Base-by-base conservation (phyloP, 1,139 yeast genomes). In the Yamadazyma kanchanaburiensis region DNA sequence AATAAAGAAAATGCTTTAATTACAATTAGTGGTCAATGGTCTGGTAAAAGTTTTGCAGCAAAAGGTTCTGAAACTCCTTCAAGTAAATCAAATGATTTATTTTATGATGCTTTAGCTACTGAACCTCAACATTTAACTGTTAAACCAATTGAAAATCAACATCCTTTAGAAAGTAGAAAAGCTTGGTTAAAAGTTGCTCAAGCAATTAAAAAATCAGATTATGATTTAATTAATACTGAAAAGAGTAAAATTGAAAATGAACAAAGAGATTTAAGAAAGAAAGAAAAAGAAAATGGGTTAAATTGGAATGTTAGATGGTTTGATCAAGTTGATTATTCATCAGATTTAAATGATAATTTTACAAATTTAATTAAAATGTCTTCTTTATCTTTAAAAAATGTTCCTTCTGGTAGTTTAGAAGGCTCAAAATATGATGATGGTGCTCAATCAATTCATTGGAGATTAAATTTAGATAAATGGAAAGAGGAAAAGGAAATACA, bases 1-100 rank as follows among this genome's bases (percentile, higher is more conserved):
- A 48, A 57, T 36, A 76, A 82, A 51, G 77, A 73, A 30, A 74
- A 77, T 37, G 84, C 94, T 2, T 57, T 88, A 40, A 84, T 76
- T 53, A 81, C 95, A 11, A 78, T 91, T 37, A 53, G 70, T 28
- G 98, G 98, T 26, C 96, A 88, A 62, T 91, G 98, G 98, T 80
- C 94, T 12, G 94, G 82, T 21, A 64, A 68, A 44, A 81, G 94
- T 15, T 64, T 59, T 43, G 65, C 70, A 24, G 50, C 50, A 20
- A 66, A 63, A 43, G 80, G 80, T 22, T 37, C 60, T 7, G 40
- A 49, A 20, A 43, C 65, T 4, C 70, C 70, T n/a, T 42, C 53
- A 23, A 40, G 35, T 22, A 57, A 64, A 34, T 58, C 62, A 22
- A 72, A 69, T 41, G 67, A 64, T 26, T 55, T 70, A 30, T 89